These are phyloP conservation scores for Venturia nashicola DNA, from an alignment of 2,329 filamentous ascomycete genomes.

Conservation along the genomic window DNA sequence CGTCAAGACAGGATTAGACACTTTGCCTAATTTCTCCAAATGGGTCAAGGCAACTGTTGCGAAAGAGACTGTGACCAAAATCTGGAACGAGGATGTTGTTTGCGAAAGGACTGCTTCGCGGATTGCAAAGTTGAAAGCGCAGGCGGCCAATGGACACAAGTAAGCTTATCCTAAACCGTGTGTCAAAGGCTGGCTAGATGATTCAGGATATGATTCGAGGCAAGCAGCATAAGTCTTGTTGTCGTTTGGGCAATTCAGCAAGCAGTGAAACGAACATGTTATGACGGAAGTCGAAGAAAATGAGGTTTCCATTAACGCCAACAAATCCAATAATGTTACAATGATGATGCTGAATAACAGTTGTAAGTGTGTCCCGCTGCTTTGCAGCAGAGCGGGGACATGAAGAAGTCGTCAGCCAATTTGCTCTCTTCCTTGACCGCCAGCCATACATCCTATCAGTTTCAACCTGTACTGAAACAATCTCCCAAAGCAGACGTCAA, in stretches of 20 bases:
- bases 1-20: constrained; percentile 35
- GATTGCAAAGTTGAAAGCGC: constrained; percentile 21
- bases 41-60: constrained; percentile 51
- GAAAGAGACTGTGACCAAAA: constrained; percentile 51
- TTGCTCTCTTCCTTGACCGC: not conserved
- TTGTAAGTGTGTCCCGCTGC: not conserved
- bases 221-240: no score
- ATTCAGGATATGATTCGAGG: no score
- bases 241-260: not conserved
- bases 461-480: not conserved
- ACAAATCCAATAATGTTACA: not conserved
- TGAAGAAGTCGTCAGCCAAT: not conserved
- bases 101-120: constrained; percentile 31
- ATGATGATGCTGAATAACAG: not conserved
- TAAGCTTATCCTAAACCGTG: not conserved
- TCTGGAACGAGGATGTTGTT: constrained; percentile 43
- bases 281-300: not conserved
- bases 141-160: not conserved
- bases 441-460: not conserved
- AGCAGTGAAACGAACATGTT: not conserved
- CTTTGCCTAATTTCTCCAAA: constrained; percentile 53
- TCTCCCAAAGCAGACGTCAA: not conserved
- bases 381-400: not conserved
- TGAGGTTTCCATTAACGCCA: not conserved
- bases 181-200: no score